These are phyloP conservation scores for Penicillium bialowiezense DNA, from an alignment of 495 filamentous ascomycete genomes.

Conservation along the genomic window DNA sequence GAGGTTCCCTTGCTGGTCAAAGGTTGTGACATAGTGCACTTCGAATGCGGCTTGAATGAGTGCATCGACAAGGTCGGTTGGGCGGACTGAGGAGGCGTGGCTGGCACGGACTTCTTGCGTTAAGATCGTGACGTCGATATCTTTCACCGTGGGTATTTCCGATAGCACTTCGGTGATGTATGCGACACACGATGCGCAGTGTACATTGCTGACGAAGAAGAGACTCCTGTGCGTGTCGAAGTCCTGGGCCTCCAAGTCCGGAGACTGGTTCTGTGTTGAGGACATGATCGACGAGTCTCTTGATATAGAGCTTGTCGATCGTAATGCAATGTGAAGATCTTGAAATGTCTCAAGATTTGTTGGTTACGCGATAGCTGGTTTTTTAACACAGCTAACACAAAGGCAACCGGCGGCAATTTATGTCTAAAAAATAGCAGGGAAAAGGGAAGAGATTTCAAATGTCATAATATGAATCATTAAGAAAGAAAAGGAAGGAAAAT, in stretches of 20 bases:
- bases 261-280: conserved; percentile 2
- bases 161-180: conserved; percentile 44
- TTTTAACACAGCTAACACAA: neutral
- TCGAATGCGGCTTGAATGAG: conserved; percentile 51
- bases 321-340: neutral
- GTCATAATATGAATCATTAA: conserved; percentile 3
- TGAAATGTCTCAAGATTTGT: neutral
- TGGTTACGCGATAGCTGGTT: neutral
- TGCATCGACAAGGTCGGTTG: conserved; percentile 34
- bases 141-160: conserved; percentile 27
- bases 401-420: conserved; percentile 6
- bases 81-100: conserved; percentile 28
- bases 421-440: conserved; percentile 1
- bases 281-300: conserved; percentile 10
- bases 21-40: conserved; percentile 45
- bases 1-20: conserved; percentile 25
- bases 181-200: conserved; percentile 53
- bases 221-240: conserved; percentile 26
- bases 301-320: neutral
- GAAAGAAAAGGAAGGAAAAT: conserved; percentile 18
- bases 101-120: conserved; percentile 43
- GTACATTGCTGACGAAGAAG: conserved; percentile 49
- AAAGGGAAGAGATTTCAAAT: conserved; percentile 4
- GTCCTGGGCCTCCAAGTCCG: conserved; percentile 10
- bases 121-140: conserved; percentile 45